Conservation (phyloP, 495 filamentous ascomycete species). For the Penicillium odoratum region DNA sequence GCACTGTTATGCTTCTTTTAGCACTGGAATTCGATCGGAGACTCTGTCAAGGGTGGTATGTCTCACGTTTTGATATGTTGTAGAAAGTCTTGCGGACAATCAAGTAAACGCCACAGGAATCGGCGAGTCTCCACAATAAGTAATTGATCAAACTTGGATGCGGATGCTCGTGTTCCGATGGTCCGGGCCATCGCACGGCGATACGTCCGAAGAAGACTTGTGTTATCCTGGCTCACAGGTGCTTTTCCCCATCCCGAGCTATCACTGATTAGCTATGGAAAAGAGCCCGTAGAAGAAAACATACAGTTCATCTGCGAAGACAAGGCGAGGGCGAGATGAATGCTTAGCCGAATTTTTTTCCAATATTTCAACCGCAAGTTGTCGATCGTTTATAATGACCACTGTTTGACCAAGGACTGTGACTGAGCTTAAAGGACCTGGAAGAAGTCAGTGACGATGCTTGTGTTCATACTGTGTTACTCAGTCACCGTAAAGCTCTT, state of each 20-base stretch:
- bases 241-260: constrained; percentile 1
- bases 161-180: neutral
- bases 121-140: neutral
- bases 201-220: neutral
- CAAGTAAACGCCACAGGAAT: neutral
- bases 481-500: neutral
- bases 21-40: neutral
- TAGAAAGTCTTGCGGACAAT: constrained; percentile 15
- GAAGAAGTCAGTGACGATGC: neutral
- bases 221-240: neutral
- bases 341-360: constrained; percentile 29
- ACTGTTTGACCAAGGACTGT: constrained; percentile 47
- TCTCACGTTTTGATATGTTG: constrained; percentile 25
- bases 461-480: neutral
- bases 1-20: neutral
- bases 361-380: constrained; percentile 41
- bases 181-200: neutral
- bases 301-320: constrained; percentile 7
- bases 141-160: constrained; percentile 3
- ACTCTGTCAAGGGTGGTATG: neutral
- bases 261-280: neutral
- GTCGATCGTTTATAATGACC: constrained; percentile 47
- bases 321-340: neutral
- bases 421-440: constrained; percentile 37
- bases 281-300: neutral